Conservation (phyloP, 2,329 filamentous ascomycete species). For the Leptosphaerulina australis region DNA sequence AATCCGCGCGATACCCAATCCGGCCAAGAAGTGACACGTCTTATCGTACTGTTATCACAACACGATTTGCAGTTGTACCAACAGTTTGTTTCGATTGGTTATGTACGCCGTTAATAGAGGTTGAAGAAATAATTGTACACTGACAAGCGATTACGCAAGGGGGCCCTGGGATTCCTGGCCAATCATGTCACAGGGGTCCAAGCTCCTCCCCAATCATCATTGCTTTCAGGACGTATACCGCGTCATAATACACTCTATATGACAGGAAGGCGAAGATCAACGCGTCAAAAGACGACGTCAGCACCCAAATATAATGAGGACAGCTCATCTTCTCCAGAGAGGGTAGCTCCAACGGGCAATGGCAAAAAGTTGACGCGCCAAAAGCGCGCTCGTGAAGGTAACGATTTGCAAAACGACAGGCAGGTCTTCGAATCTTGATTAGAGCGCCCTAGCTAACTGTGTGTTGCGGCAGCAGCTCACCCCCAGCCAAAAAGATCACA, state of each 20-base stretch:
- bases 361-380: slow-evolving; percentile 33
- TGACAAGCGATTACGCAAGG: not conserved
- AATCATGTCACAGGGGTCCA: slow-evolving; percentile 4
- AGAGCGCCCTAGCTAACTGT: not conserved
- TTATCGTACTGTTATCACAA: too few relatives aligned
- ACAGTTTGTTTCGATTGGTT: too few relatives aligned
- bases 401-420: slow-evolving; percentile 12
- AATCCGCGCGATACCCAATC: too few relatives aligned
- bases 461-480: slow-evolving; percentile 13
- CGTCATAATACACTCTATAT: slow-evolving; percentile 22
- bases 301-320: slow-evolving; percentile 31
- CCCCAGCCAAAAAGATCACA: slow-evolving; percentile 30
- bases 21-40: too few relatives aligned
- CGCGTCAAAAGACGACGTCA: slow-evolving; percentile 30
- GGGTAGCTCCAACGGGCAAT: slow-evolving; percentile 27
- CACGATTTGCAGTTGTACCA: too few relatives aligned
- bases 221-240: too few relatives aligned
- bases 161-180: not conserved
- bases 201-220: not conserved
- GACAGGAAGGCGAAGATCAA: slow-evolving; percentile 39
- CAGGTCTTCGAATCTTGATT: not conserved
- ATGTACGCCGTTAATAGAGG: too few relatives aligned
- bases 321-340: slow-evolving; percentile 23
- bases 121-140: too few relatives aligned
- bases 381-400: slow-evolving; percentile 35